These are phyloP conservation scores for Hawksworthiomyces lignivorus DNA, from an alignment of 2,329 filamentous ascomycete species.

Conservation along the genomic window DNA sequence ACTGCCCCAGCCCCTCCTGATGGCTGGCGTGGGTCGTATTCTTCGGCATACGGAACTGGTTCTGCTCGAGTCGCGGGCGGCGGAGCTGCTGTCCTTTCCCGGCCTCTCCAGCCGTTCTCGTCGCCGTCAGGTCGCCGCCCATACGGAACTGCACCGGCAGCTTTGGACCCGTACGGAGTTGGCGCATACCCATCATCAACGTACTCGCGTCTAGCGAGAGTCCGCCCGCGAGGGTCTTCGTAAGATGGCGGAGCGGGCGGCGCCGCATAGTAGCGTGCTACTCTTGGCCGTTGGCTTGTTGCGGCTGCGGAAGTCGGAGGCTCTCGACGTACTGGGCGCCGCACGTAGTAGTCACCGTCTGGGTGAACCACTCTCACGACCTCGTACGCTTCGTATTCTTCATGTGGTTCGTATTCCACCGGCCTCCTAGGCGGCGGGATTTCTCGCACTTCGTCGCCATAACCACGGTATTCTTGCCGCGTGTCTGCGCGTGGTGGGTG, in stretches of 20 bases:
- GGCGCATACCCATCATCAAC: no score
- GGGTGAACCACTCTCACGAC: conserved; percentile 37
- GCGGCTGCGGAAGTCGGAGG: no score
- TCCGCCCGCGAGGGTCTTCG: conserved; percentile 3
- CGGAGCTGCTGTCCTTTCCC: neutral
- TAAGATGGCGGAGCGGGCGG: neutral
- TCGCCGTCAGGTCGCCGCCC: neutral
- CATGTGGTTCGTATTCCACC: conserved; percentile 29
- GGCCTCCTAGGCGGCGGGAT: neutral
- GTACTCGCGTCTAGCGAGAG: neutral
- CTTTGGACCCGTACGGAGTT: no score
- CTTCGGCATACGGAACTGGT: conserved; percentile 28
- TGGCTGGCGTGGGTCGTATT: conserved; percentile 37
- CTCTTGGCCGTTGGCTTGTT: neutral
- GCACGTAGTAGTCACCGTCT: conserved; percentile 38
- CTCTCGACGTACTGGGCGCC: conserved; percentile 26
- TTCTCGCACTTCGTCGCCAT: conserved; percentile 20
- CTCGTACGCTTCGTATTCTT: conserved; percentile 36
- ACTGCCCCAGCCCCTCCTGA: conserved; percentile 19
- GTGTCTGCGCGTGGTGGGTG: no score
- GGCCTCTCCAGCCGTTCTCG: neutral
- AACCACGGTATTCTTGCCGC: conserved; percentile 28
- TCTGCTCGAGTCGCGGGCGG: conserved; percentile 1
- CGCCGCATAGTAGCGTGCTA: conserved; percentile 9
- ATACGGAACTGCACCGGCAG: neutral